Conservation (phyloP, 495 filamentous ascomycete species). For the Hypoxylon fragiforme region DNA sequence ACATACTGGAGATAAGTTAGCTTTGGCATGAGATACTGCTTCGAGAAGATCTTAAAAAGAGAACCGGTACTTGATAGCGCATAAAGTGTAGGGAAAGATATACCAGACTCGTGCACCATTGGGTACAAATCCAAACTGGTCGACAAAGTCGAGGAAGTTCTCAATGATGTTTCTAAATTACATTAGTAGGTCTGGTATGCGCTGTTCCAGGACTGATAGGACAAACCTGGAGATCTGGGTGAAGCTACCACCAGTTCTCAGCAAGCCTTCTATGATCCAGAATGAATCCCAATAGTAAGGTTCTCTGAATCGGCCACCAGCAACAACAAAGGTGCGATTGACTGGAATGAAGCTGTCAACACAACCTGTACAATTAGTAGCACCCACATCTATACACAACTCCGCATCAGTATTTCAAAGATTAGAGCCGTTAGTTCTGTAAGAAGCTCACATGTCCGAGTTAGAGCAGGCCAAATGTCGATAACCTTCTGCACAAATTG, state of each 20-base stretch:
- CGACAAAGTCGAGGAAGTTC: conserved; percentile 56
- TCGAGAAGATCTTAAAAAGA: not conserved
- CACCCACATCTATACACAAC: conserved; percentile 36
- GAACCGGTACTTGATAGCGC: not conserved
- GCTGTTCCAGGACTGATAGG: not conserved
- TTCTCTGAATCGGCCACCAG: conserved; percentile 55
- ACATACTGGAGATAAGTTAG: conserved; percentile 23
- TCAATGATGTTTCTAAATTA: conserved; percentile 50
- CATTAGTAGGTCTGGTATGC: conserved; percentile 1
- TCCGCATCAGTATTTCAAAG: not conserved
- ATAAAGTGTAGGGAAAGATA: not conserved
- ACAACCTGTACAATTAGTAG: conserved; percentile 47
- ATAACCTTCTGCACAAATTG: conserved; percentile 54
- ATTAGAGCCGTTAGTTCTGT: not conserved
- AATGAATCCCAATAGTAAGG: conserved; percentile 59
- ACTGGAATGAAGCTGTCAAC: conserved; percentile 55
- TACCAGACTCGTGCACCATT: conserved; percentile 51
- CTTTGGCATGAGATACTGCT: not conserved
- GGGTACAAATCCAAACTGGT: conserved; percentile 54
- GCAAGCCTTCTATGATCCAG: conserved; percentile 55
- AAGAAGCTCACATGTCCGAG: conserved; percentile 38
- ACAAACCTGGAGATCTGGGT: conserved; percentile 46
- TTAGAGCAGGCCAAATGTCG: conserved; percentile 56
- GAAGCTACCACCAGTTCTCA: conserved; percentile 54
- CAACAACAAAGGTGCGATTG: conserved; percentile 56